Conservation (phyloP, 768 basidiomycete genomes). For the Agaricus subrufescens region DNA sequence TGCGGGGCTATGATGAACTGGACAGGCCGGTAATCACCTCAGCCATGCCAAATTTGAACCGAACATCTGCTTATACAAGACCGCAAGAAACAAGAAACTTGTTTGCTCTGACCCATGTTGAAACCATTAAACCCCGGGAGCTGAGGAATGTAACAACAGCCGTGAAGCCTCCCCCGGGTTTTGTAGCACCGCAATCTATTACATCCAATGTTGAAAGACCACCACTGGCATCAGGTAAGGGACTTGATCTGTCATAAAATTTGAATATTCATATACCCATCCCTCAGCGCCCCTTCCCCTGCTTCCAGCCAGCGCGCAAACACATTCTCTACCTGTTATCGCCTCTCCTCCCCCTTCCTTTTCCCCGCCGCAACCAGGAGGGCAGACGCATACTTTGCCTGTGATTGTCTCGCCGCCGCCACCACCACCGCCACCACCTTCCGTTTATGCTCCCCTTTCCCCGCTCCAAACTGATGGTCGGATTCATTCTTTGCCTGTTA, state of each 20-base stretch:
- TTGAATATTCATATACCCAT: no score
- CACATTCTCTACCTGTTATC: background rate
- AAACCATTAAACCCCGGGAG: background rate
- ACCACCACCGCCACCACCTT: background rate
- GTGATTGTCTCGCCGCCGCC: background rate
- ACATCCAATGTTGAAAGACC: background rate
- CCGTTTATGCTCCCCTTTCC: background rate
- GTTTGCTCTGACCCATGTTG: slow-evolving; percentile 3
- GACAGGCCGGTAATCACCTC: background rate
- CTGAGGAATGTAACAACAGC: background rate
- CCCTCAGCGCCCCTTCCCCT: no score
- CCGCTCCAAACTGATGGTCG: background rate
- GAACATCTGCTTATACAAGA: background rate
- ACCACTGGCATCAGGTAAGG: no score
- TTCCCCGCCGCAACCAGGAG: background rate
- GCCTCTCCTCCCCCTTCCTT: background rate
- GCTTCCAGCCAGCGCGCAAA: no score
- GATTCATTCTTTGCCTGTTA: background rate
- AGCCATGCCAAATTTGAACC: background rate
- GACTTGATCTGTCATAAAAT: no score
- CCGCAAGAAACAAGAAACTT: background rate
- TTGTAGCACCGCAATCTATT: background rate
- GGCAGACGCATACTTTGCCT: no score
- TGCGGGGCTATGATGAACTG: background rate
- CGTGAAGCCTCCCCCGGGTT: background rate